Percentiles rank a stretch among this genome's conserved stretches.
Conservation (phyloP, 441 rosid genomes). For the Arabidopsis hybrid region DNA sequence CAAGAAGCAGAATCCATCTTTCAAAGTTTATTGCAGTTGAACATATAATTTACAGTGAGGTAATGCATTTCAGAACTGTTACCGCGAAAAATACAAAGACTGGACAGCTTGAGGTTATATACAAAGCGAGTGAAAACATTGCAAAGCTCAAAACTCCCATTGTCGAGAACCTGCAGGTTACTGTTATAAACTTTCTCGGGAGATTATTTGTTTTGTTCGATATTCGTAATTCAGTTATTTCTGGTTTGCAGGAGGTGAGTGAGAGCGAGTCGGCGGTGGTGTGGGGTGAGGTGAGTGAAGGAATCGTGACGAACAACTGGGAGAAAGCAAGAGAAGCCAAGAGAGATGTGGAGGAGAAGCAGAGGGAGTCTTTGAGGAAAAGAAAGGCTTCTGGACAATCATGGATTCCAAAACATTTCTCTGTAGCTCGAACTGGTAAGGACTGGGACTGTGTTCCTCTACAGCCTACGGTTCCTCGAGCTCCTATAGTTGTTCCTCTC, state of each 20-base stretch:
- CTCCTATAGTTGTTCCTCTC: conserved; percentile 71
- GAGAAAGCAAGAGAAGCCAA: conserved; percentile 76
- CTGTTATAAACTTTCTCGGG: not conserved
- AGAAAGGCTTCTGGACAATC: conserved; percentile 53
- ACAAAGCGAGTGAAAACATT: conserved; percentile 62
- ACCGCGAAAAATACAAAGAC: conserved; percentile 55
- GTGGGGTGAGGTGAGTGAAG: conserved; percentile 73
- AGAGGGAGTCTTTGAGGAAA: conserved; percentile 55
- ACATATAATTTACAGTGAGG: not conserved
- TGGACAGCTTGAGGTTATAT: conserved; percentile 56
- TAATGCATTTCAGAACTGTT: conserved; percentile 54
- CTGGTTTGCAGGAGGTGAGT: conserved; percentile 53
- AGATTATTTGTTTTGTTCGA: not conserved
- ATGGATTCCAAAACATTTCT: conserved; percentile 81
- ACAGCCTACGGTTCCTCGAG: conserved; percentile 61
- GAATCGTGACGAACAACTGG: conserved; percentile 67
- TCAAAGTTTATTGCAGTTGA: not conserved
- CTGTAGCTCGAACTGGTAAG: conserved; percentile 44
- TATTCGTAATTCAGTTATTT: not conserved
- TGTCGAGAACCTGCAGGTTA: conserved; percentile 65
- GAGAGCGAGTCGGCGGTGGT: conserved; percentile 69
- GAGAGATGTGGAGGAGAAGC: conserved; percentile 71
- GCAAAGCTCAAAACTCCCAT: conserved; percentile 61
- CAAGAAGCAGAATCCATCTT: not conserved
- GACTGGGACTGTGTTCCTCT: conserved; percentile 77